Conservation (phyloP, 345 rosid species). For the Zanthoxylum bungeanum region DNA sequence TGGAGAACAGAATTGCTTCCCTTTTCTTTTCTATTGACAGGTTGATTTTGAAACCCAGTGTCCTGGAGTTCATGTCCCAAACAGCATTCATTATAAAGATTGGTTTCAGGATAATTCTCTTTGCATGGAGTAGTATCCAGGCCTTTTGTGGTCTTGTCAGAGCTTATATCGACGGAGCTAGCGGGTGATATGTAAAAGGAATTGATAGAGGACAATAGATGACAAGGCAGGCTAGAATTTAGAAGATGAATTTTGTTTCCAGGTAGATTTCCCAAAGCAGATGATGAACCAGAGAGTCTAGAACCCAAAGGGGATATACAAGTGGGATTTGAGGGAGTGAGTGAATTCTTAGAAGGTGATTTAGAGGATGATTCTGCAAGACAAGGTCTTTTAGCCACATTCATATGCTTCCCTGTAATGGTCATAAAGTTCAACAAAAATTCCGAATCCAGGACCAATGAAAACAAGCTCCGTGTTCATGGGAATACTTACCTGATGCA, state of each 20-base stretch:
- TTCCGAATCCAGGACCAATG: background rate
- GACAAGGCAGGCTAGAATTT: slow-evolving; percentile 16
- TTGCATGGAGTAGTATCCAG: background rate
- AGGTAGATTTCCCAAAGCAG: slow-evolving; percentile 18
- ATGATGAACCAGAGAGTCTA: slow-evolving; percentile 11
- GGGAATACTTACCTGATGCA: slow-evolving; percentile 21
- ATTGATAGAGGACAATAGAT: slow-evolving; percentile 17
- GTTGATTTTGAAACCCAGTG: slow-evolving; percentile 1
- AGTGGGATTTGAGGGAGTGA: background rate
- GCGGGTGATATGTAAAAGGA: slow-evolving; percentile 23
- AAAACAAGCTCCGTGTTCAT: background rate
- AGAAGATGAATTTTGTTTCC: slow-evolving; percentile 7
- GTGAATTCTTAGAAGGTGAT: slow-evolving; percentile 16
- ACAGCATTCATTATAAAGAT: background rate
- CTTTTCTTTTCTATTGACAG: background rate
- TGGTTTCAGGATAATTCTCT: slow-evolving; percentile 5
- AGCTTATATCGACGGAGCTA: slow-evolving; percentile 20
- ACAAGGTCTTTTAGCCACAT: slow-evolving; percentile 23
- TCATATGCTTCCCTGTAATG: slow-evolving; percentile 27
- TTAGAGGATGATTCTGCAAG: slow-evolving; percentile 17
- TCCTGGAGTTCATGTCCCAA: slow-evolving; percentile 11
- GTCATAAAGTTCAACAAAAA: background rate
- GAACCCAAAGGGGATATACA: slow-evolving; percentile 21
- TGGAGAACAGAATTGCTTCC: slow-evolving; percentile 5
- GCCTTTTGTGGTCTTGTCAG: background rate